Percentiles rank a stretch among this genome's conserved stretches.
These are phyloP conservation scores for Tylopilus plumbeoviolaceoides DNA, from an alignment of 768 basidiomycete species.

Conservation along the genomic window DNA sequence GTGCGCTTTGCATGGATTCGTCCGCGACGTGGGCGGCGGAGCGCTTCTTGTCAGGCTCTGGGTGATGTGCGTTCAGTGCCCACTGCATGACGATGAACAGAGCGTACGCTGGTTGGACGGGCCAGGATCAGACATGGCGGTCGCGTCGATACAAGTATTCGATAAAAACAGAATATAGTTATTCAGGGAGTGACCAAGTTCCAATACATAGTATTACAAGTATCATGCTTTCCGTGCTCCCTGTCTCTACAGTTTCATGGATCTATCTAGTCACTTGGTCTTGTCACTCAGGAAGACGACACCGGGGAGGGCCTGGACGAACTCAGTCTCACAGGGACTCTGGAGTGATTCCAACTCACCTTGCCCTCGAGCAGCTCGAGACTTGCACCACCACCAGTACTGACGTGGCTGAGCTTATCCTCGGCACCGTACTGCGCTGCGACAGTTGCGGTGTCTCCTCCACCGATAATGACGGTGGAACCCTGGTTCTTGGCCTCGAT, in stretches of 20 bases:
- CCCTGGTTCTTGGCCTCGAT: constrained; percentile 85
- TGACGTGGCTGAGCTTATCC: constrained; percentile 91
- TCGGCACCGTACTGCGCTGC: constrained; percentile 85
- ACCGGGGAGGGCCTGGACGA: constrained; percentile 72
- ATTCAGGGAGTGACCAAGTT: constrained; percentile 3
- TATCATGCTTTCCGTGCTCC: not conserved
- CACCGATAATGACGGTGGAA: constrained; percentile 91
- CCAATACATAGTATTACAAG: constrained; percentile 14
- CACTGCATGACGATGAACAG: not conserved
- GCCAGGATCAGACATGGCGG: constrained; percentile 14
- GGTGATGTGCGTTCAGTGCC: not conserved
- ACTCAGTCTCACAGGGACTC: constrained; percentile 12
- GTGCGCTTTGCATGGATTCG: constrained; percentile 13
- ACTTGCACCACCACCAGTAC: constrained; percentile 91
- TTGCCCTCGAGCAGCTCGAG: constrained; percentile 98
- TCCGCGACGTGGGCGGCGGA: constrained; percentile 8
- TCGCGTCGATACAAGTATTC: not conserved
- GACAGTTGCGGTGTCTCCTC: constrained; percentile 94
- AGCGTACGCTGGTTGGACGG: constrained; percentile 18
- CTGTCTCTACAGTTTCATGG: constrained; percentile 8
- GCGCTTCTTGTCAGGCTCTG: constrained; percentile 20
- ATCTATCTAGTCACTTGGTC: constrained; percentile 21
- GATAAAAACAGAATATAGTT: constrained; percentile 21
- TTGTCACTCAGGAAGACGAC: constrained; percentile 90
- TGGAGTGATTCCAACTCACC: constrained; percentile 41